These are phyloP conservation scores for Hansenula anomala DNA, from an alignment of 1,139 yeast species.

Conservation along the genomic window DNA sequence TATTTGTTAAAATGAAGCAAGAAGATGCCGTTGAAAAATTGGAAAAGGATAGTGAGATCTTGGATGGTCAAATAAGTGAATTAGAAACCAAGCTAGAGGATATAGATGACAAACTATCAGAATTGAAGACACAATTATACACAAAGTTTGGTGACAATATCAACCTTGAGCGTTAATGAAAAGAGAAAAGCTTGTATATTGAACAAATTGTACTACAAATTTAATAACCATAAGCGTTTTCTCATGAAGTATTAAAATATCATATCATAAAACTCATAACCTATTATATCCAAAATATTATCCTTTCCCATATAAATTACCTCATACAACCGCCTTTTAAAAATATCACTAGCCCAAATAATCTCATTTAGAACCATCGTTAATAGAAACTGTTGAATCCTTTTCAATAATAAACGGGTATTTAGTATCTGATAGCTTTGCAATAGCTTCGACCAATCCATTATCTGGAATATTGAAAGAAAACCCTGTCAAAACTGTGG, in stretches of 20 bases:
- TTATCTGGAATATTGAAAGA: conserved; percentile 27
- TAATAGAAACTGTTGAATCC: conserved; percentile 28
- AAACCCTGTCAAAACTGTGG: conserved; percentile 34
- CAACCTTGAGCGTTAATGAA: conserved; percentile 57
- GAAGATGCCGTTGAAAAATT: conserved; percentile 60
- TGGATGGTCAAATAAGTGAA: conserved; percentile 45
- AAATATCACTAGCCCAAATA: no score
- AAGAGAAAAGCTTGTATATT: no score
- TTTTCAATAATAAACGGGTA: conserved; percentile 36
- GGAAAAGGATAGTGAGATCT: conserved; percentile 51
- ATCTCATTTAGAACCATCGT: not conserved
- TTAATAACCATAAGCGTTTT: no score
- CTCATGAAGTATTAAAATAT: no score
- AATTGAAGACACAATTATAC: conserved; percentile 68
- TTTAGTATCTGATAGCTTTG: conserved; percentile 16
- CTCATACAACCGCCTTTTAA: no score
- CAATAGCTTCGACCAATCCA: conserved; percentile 16
- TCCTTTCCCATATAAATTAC: no score
- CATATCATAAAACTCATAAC: no score
- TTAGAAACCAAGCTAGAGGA: conserved; percentile 44
- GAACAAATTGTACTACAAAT: no score
- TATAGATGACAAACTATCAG: conserved; percentile 49
- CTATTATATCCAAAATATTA: no score
- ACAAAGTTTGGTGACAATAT: conserved; percentile 89
- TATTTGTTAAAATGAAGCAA: conserved; percentile 65